phyloP scores from a whole-genome alignment of 441 rosid species.

The Monsonia emarginata region DNA sequence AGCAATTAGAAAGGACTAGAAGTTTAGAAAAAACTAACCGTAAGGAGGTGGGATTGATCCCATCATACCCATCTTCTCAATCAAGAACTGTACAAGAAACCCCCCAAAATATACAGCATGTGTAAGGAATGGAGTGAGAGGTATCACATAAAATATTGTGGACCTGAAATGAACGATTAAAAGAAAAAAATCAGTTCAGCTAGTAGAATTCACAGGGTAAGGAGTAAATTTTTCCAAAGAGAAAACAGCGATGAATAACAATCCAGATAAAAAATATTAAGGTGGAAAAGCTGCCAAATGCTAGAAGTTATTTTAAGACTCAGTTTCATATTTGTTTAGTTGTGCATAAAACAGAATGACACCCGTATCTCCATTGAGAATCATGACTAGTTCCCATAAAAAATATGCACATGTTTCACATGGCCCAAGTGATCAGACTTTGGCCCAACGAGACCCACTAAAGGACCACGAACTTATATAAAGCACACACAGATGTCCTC shows the following conservation, averaged over 20 bases:
- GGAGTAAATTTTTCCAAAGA: neutral
- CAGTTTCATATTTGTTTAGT: neutral
- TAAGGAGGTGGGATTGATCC: constrained; percentile 80
- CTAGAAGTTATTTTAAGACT: neutral
- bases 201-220: neutral
- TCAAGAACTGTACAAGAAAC: constrained; percentile 60
- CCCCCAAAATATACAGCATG: constrained; percentile 75
- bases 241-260: neutral
- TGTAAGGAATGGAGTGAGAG: constrained; percentile 62
- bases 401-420: neutral
- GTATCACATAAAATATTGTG: constrained; percentile 45
- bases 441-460: neutral
- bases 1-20: constrained; percentile 1
- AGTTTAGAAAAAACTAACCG: constrained; percentile 47
- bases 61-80: constrained; percentile 99
- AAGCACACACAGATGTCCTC: neutral
- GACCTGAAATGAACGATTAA: constrained; percentile 50
- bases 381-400: neutral
- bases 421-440: neutral
- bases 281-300: neutral
- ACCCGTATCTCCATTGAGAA: neutral
- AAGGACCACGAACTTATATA: neutral
- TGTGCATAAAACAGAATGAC: neutral
- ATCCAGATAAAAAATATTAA: neutral
- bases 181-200: neutral